Percentiles rank a stretch among this genome's conserved stretches.
Conservation (phyloP, 2,329 filamentous ascomycete species). For the Scedosporium dehoogii region DNA sequence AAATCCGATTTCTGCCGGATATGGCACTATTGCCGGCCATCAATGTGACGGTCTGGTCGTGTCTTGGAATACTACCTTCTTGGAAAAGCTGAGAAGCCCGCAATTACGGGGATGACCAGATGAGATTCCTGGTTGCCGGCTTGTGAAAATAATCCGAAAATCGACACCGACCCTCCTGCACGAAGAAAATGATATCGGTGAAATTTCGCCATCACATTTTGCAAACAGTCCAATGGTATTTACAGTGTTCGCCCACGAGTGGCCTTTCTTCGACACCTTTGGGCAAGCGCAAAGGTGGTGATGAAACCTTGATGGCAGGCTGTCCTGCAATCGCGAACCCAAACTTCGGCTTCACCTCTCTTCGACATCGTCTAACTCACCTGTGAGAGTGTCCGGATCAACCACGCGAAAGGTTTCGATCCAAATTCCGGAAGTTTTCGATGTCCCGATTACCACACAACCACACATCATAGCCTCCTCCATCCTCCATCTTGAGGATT, state of each 20-base stretch:
- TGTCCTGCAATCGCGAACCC: no score
- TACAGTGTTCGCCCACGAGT: neutral
- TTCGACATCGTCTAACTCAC: no score
- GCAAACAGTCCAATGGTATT: neutral
- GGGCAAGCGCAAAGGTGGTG: neutral
- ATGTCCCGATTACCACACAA: no score
- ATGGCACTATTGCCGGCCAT: neutral
- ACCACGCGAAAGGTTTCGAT: no score
- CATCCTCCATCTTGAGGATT: no score
- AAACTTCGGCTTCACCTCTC: no score
- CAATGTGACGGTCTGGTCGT: neutral
- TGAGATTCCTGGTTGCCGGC: neutral
- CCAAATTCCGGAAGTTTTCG: no score
- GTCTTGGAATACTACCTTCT: neutral
- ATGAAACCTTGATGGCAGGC: neutral
- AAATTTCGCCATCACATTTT: neutral
- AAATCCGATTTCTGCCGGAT: neutral
- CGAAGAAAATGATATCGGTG: neutral
- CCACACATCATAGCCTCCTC: no score
- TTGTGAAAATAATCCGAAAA: neutral
- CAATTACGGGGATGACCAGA: neutral
- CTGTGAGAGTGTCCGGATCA: no score
- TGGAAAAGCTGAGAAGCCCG: neutral
- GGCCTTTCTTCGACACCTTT: neutral
- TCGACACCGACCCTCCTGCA: neutral